These are phyloP conservation scores for Neurospora crassa DNA, from an alignment of 2,329 filamentous ascomycete species.

Conservation along the genomic window DNA sequence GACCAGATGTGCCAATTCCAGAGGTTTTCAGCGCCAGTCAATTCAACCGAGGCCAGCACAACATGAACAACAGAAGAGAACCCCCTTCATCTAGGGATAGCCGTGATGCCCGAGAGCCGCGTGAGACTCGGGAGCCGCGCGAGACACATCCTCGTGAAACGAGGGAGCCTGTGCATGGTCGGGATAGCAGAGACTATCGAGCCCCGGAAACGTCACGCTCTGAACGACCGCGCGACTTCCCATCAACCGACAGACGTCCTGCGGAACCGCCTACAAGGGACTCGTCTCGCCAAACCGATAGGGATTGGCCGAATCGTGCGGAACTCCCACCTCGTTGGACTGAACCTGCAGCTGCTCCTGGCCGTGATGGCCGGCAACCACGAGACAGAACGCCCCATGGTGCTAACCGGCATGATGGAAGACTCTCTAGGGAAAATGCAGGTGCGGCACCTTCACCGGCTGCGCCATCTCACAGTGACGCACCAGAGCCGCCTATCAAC, in stretches of 20 bases:
- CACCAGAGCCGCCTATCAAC: conserved; percentile 41
- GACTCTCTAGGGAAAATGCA: conserved; percentile 16
- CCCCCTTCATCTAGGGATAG: conserved; percentile 15
- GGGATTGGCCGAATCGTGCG: conserved; percentile 25
- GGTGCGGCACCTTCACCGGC: conserved; percentile 18
- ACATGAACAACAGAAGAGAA: conserved; percentile 18
- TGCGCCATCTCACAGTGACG: conserved; percentile 20
- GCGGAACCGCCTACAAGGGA: conserved; percentile 28
- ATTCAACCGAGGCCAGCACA: conserved; percentile 28
- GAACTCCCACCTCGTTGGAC: conserved; percentile 27
- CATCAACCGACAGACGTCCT: conserved; percentile 31
- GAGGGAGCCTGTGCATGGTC: conserved; percentile 29
- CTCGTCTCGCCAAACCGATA: conserved; percentile 26
- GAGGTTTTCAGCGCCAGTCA: conserved; percentile 32
- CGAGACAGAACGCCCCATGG: conserved; percentile 29
- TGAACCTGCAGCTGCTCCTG: conserved; percentile 21
- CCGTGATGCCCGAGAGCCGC: conserved; percentile 25
- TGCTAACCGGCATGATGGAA: conserved; percentile 14
- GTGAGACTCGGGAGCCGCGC: conserved; percentile 30
- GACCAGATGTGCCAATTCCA: conserved; percentile 14
- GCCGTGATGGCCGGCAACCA: conserved; percentile 21
- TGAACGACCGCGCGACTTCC: conserved; percentile 32
- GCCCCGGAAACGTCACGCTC: conserved; percentile 31
- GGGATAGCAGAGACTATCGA: conserved; percentile 21
- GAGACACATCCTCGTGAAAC: conserved; percentile 26